These are phyloP conservation scores for Backusella psychrophila DNA, from an alignment of 192 early-diverging fungal species.

Conservation along the genomic window DNA sequence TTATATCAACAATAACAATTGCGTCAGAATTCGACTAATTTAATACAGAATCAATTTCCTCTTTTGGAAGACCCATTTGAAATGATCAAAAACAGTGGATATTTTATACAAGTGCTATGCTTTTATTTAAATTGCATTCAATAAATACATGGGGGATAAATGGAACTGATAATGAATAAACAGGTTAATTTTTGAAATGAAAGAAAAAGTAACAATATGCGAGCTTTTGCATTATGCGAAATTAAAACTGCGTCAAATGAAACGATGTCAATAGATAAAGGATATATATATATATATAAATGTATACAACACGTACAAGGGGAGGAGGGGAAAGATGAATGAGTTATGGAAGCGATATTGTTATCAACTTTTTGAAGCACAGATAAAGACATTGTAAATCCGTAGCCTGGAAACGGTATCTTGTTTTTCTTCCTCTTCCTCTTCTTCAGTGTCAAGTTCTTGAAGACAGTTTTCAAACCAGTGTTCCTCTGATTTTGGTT, in stretches of 20 bases:
- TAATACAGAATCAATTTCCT: not conserved
- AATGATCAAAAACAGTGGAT: too few species aligned
- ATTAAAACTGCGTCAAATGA: constrained; percentile 3
- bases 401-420: not conserved
- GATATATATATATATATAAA: not conserved
- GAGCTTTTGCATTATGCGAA: not conserved
- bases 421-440: not conserved
- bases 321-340: not conserved
- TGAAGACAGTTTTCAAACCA: not conserved
- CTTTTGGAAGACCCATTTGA: not conserved
- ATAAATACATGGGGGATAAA: not conserved
- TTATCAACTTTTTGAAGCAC: not conserved
- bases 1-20: not conserved
- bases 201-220: not conserved
- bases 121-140: too few species aligned
- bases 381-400: not conserved
- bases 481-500: not conserved
- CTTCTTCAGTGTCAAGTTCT: not conserved
- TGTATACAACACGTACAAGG: not conserved
- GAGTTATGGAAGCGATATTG: not conserved
- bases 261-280: not conserved
- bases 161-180: not conserved
- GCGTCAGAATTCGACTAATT: not conserved
- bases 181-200: not conserved
- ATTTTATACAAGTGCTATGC: too few species aligned